A percentile compares a stretch with the other conserved stretches of the same genome.
phyloP scores from a whole-genome alignment of 441 rosid genomes.

The Corymbia calophylla region DNA sequence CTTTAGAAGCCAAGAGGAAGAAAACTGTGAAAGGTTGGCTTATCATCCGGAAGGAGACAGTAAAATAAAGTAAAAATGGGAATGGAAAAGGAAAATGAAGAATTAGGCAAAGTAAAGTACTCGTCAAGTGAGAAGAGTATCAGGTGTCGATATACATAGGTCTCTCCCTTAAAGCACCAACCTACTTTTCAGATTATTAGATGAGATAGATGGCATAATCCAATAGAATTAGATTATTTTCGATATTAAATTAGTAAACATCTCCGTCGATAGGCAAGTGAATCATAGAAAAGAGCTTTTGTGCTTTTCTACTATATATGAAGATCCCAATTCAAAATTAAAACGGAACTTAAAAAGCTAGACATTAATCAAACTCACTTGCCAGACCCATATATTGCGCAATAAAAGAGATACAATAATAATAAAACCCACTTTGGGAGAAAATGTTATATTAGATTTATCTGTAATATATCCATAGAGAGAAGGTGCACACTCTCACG shows the following conservation, averaged over 20 bases:
- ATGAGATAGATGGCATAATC: not conserved
- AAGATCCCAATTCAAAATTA: not conserved
- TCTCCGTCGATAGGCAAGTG: not conserved
- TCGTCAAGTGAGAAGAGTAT: not conserved
- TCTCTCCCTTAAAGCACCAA: not conserved
- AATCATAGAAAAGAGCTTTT: not conserved
- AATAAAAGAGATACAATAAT: not conserved
- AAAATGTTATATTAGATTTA: too few species aligned
- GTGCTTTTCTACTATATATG: not conserved
- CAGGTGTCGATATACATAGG: not conserved
- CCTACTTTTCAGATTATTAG: not conserved
- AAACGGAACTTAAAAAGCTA: not conserved
- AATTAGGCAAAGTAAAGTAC: not conserved
- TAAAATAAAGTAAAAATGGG: not conserved
- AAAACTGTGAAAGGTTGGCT: not conserved
- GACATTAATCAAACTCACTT: not conserved
- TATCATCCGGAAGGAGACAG: too few species aligned
- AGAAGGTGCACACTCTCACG: not conserved
- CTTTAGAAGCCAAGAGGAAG: not conserved
- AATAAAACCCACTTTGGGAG: not conserved
- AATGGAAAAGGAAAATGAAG: not conserved
- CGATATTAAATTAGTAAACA: not conserved
- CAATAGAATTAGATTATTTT: accelerated
- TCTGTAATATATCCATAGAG: not conserved
- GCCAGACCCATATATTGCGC: not conserved